A percentile compares a stretch with the other conserved stretches of the same genome.
phyloP scores from a whole-genome alignment of 2,329 filamentous ascomycete genomes.

The Mycocentrospora acerina region DNA sequence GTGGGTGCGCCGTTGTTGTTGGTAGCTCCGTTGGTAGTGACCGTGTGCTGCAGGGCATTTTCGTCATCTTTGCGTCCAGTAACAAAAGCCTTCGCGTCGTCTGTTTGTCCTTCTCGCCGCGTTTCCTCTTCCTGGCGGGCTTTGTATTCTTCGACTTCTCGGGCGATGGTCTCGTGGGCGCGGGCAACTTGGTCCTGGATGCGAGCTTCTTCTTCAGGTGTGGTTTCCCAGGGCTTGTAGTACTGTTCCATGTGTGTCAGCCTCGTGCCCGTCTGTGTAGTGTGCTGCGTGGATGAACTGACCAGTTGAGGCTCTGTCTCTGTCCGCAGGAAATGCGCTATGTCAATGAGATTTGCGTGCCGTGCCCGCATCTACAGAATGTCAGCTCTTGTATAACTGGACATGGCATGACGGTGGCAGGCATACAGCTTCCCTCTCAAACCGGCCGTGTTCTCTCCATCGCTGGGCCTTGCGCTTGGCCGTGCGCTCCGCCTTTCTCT shows the following conservation, averaged over 20 bases:
- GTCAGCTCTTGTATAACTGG: slow-evolving; percentile 14
- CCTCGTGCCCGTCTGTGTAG: slow-evolving; percentile 19
- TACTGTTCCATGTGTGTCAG: slow-evolving; percentile 57
- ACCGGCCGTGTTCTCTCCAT: slow-evolving; percentile 68
- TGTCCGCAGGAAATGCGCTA: slow-evolving; percentile 74
- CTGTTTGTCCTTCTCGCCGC: slow-evolving; percentile 19
- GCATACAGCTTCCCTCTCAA: slow-evolving; percentile 75
- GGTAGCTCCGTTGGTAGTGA: slow-evolving; percentile 26
- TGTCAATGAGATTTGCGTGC: slow-evolving; percentile 70
- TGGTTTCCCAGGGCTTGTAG: slow-evolving; percentile 81
- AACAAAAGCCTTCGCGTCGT: slow-evolving; percentile 11
- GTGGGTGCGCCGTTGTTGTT: slow-evolving; percentile 23
- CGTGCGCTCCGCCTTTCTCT: slow-evolving; percentile 64
- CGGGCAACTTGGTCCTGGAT: slow-evolving; percentile 72
- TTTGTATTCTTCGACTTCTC: slow-evolving; percentile 66
- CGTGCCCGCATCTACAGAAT: slow-evolving; percentile 67
- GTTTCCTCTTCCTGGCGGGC: slow-evolving; percentile 37
- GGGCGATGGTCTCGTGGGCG: slow-evolving; percentile 63
- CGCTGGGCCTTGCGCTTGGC: slow-evolving; percentile 63
- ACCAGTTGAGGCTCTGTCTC: slow-evolving; percentile 72
- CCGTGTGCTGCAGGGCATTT: slow-evolving; percentile 18
- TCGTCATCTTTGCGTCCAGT: slow-evolving; percentile 28
- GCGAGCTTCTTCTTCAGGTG: slow-evolving; percentile 65
- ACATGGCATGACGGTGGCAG: background rate
- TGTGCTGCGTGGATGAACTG: slow-evolving; percentile 41